These are phyloP conservation scores for Buxus sempervirens DNA, from an alignment of 164 flowering plant genomes.

Conservation along the genomic window DNA sequence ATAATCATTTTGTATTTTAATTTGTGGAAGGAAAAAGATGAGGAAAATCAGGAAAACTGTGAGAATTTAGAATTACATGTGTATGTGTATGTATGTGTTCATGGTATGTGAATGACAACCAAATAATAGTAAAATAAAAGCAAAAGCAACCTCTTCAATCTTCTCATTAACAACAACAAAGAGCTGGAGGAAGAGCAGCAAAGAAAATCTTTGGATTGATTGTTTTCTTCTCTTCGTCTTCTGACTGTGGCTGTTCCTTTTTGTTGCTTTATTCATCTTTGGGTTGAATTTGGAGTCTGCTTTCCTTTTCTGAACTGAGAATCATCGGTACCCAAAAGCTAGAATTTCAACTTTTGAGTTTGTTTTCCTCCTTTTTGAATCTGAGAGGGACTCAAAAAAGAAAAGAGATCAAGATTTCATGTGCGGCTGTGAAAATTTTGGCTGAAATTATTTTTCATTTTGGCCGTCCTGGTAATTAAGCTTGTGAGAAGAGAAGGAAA, in stretches of 20 bases:
- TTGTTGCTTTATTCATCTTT: constrained; percentile 12
- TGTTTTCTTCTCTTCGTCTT: constrained; percentile 25
- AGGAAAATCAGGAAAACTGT: constrained; percentile 17
- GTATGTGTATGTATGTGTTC: constrained; percentile 10
- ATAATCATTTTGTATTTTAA: constrained; percentile 1
- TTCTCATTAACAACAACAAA: constrained; percentile 12
- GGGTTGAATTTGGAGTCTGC: constrained; percentile 1
- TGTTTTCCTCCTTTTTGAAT: neutral
- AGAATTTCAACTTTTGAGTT: neutral
- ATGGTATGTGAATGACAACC: constrained; percentile 17
- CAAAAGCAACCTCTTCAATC: constrained; percentile 1
- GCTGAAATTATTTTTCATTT: constrained; percentile 1
- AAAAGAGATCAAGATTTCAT: constrained; percentile 19
- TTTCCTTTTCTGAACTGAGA: constrained; percentile 1
- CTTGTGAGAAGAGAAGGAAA: constrained; percentile 10
- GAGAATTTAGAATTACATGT: constrained; percentile 15
- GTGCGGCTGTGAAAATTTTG: constrained; percentile 13
- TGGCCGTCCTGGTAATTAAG: constrained; percentile 4
- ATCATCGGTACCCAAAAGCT: constrained; percentile 8
- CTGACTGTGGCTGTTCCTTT: constrained; percentile 27
- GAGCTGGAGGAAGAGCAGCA: constrained; percentile 9
- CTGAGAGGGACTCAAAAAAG: neutral
- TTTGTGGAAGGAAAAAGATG: constrained; percentile 18
- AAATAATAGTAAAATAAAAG: constrained; percentile 20
- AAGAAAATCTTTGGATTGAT: constrained; percentile 16